Evolutionary conservation across 192 early-diverging fungal species (phyloP).

Genomic region (Pilaira anomala): DNA sequence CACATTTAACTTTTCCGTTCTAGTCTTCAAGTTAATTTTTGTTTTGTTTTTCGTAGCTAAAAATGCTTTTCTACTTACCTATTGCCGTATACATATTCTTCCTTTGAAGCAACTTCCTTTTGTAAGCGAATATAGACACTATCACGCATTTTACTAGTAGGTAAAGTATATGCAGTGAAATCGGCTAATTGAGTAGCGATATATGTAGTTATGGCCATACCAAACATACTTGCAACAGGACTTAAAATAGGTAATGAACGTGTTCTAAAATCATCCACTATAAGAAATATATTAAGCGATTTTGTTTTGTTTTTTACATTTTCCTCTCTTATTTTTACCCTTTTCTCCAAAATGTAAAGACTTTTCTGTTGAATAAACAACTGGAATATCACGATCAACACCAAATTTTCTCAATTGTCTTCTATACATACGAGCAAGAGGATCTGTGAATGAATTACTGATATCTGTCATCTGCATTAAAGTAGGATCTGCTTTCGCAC

Average conservation of each 20-base stretch:
- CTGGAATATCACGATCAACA: constrained; percentile 72
- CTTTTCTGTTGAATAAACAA: constrained; percentile 93
- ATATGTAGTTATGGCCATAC: constrained; percentile 85
- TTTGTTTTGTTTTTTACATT: background rate
- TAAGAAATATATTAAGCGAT: constrained; percentile 74
- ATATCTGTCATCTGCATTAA: constrained; percentile 94
- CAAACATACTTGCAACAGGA: constrained; percentile 90
- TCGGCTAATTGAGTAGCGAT: constrained; percentile 63
- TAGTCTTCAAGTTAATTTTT: background rate
- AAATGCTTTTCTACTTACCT: constrained; percentile 29
- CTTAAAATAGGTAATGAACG: constrained; percentile 68
- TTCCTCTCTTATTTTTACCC: background rate
- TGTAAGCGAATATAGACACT: constrained; percentile 68
- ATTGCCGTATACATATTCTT: constrained; percentile 25
- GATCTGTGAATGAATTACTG: constrained; percentile 84
- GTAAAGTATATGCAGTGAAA: constrained; percentile 52
- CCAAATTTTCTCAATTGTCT: constrained; percentile 66
- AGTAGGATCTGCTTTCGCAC: constrained; percentile 91
- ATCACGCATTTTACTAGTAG: constrained; percentile 65
- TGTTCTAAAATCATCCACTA: constrained; percentile 77
- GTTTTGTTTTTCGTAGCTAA: constrained; percentile 1
- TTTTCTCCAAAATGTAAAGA: constrained; percentile 61
- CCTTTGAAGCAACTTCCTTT: constrained; percentile 63
- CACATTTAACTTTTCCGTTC: constrained; percentile 45
- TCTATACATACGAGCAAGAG: constrained; percentile 78